phyloP scores from a whole-genome alignment of 768 basidiomycete genomes.

The Tricholoma sp. region DNA sequence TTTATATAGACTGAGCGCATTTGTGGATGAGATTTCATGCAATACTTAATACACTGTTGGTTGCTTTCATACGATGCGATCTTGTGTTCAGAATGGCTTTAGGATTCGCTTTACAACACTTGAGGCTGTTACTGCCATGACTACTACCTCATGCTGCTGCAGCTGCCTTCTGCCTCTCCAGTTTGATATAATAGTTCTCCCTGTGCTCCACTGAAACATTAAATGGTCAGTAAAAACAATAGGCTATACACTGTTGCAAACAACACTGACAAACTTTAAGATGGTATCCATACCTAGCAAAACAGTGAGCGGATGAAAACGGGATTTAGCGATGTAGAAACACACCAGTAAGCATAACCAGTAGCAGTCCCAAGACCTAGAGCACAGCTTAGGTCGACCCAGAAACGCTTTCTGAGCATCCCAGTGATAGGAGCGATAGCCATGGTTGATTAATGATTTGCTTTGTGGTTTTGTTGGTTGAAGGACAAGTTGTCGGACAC shows the following conservation, averaged over 20 bases:
- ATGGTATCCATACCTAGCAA: constrained; percentile 76
- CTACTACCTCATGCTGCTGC: constrained; percentile 17
- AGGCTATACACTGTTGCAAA: neutral
- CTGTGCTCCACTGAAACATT: constrained; percentile 64
- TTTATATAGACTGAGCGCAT: constrained; percentile 12
- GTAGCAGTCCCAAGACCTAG: constrained; percentile 72
- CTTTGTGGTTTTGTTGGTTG: constrained; percentile 15
- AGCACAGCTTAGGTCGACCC: constrained; percentile 74
- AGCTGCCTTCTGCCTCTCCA: constrained; percentile 58
- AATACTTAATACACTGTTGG: constrained; percentile 5
- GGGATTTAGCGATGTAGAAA: constrained; percentile 14
- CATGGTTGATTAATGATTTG: constrained; percentile 49
- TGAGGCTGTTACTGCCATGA: neutral
- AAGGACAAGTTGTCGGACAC: constrained; percentile 34
- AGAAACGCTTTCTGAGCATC: constrained; percentile 89
- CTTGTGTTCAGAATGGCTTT: neutral
- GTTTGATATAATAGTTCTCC: constrained; percentile 82
- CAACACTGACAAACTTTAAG: constrained; percentile 62
- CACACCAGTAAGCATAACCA: constrained; percentile 84
- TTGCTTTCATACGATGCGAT: constrained; percentile 5
- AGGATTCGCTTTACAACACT: neutral
- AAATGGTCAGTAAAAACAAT: neutral
- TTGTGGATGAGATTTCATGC: constrained; percentile 3
- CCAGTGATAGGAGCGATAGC: constrained; percentile 89
- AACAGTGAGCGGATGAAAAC: constrained; percentile 17